phyloP scores from a whole-genome alignment of 352 stramenopile genomes.

The Pythium vanterpoolii region DNA sequence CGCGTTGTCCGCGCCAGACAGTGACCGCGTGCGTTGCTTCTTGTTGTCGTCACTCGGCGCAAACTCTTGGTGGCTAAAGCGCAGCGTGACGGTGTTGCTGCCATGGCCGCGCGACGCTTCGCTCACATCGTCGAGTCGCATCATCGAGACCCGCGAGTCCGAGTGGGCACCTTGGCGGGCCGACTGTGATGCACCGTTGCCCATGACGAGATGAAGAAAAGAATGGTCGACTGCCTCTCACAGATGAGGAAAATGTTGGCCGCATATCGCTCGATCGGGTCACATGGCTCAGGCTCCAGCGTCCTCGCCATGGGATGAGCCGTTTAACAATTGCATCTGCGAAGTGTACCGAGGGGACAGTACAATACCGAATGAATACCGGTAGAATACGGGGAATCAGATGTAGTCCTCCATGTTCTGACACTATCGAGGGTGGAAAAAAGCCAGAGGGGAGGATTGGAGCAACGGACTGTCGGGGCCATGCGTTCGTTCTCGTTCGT shows the following conservation, averaged over 20 bases:
- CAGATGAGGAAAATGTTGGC: too few relatives aligned
- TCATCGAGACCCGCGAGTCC: conserved; percentile 18
- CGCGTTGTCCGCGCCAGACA: background rate
- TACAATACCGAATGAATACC: background rate
- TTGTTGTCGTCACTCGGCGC: background rate
- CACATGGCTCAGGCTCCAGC: background rate
- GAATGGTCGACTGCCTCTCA: background rate
- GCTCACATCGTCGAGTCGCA: conserved; percentile 5
- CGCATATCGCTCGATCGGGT: too few relatives aligned
- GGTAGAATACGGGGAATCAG: conserved; percentile 1
- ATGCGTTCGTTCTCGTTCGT: too few relatives aligned
- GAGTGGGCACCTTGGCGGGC: conserved; percentile 15
- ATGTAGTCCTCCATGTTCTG: too few relatives aligned
- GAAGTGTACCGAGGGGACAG: conserved; percentile 9
- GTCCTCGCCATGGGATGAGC: conserved; percentile 1
- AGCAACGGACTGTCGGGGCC: too few relatives aligned
- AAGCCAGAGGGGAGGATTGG: too few relatives aligned
- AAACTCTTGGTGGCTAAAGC: conserved; percentile 5
- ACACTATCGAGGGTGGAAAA: too few relatives aligned
- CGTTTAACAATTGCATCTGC: conserved; percentile 13
- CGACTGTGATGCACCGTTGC: conserved; percentile 23
- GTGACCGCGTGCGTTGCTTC: conserved; percentile 11
- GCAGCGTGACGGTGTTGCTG: conserved; percentile 20
- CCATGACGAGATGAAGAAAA: conserved; percentile 6
- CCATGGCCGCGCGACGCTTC: background rate